A percentile compares a stretch with the other conserved stretches of the same genome.
Conservation (phyloP, 2,329 filamentous ascomycete species). For the Botryosphaeria dothidea region DNA sequence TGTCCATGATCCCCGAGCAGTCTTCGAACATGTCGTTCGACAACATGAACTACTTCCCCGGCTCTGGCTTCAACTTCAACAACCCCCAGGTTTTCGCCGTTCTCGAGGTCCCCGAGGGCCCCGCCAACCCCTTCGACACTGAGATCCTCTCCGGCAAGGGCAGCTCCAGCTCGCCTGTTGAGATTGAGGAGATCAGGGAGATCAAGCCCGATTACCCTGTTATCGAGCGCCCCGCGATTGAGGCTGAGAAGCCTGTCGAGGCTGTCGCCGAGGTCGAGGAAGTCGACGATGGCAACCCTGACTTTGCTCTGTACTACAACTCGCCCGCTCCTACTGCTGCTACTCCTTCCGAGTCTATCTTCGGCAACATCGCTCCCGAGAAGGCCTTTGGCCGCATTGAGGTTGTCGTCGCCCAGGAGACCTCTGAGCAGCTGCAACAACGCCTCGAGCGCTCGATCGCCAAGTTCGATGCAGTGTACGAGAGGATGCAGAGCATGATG, state of each 20-base stretch:
- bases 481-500: constrained; percentile 37
- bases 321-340: constrained; percentile 30
- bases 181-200: constrained; percentile 35
- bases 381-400: constrained; percentile 68
- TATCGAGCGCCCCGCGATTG: constrained; percentile 44
- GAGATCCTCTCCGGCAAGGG: constrained; percentile 71
- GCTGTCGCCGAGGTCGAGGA: constrained; percentile 51
- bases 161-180: constrained; percentile 31
- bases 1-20: constrained; percentile 79
- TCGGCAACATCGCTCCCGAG: constrained; percentile 51
- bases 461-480: constrained; percentile 33
- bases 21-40: constrained; percentile 70
- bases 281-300: constrained; percentile 63
- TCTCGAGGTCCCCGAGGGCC: constrained; percentile 67
- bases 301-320: constrained; percentile 62
- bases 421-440: constrained; percentile 32
- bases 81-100: constrained; percentile 75
- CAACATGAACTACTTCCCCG: constrained; percentile 50
- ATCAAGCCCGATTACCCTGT: constrained; percentile 53
- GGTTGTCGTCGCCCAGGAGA: constrained; percentile 57
- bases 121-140: constrained; percentile 58
- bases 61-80: constrained; percentile 46
- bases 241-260: constrained; percentile 28
- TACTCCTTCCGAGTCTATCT: constrained; percentile 33
- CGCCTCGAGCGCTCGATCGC: constrained; percentile 37